Evolutionary conservation across 2,329 filamentous ascomycete species (phyloP).

Genomic region (Phyllosticta citriasiana): DNA sequence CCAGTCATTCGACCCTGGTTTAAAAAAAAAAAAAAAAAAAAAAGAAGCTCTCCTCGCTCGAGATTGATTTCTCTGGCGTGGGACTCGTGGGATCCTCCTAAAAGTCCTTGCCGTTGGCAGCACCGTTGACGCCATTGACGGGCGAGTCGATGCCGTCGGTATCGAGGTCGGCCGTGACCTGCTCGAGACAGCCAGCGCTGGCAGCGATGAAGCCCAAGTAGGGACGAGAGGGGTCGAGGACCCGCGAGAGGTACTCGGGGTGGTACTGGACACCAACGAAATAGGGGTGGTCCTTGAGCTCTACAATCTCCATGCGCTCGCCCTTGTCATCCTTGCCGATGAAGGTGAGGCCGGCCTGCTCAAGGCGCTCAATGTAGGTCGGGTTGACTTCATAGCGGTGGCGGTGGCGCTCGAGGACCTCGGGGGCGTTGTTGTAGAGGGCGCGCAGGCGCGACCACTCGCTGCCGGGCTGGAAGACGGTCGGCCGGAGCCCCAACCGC

Average conservation of each 20-base stretch:
- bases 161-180: conserved; percentile 2
- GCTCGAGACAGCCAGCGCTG: conserved; percentile 42
- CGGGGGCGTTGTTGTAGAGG: conserved; percentile 52
- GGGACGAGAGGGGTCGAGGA: conserved; percentile 62
- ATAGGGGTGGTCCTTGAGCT: conserved; percentile 74
- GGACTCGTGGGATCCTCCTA: not conserved
- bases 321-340: conserved; percentile 71
- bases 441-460: conserved; percentile 71
- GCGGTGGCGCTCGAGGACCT: conserved; percentile 62
- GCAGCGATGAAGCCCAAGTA: conserved; percentile 82
- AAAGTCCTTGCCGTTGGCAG: conserved; percentile 1
- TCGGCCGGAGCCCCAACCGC: conserved; percentile 67
- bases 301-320: conserved; percentile 72
- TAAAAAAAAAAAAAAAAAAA: no score
- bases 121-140: conserved; percentile 3
- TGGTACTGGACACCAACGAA: conserved; percentile 84
- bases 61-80: not conserved
- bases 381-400: conserved; percentile 91
- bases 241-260: conserved; percentile 72
- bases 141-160: not conserved
- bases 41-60: not conserved
- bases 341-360: conserved; percentile 61
- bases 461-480: conserved; percentile 62
- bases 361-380: conserved; percentile 57
- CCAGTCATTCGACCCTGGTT: not conserved